Percentiles rank a stretch among this genome's conserved stretches.
These are phyloP conservation scores for Tetradesmus obliquus DNA, from an alignment of 139 green algal genomes.

Conservation along the genomic window DNA sequence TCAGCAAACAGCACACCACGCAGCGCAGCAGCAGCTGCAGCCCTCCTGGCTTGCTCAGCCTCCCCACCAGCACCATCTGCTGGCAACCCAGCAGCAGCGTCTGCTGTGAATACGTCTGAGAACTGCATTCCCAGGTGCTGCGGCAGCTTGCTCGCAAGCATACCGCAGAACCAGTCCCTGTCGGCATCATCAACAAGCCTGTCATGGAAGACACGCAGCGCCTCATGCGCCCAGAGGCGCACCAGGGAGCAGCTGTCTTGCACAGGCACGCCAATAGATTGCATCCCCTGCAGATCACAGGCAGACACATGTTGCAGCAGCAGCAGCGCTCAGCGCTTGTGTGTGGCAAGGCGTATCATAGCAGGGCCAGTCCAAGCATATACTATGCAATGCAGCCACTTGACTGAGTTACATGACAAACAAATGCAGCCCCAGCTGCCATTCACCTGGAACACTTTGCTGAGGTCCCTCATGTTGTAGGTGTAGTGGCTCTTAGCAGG, in stretches of 20 bases:
- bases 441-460: conserved; percentile 69
- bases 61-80: neutral
- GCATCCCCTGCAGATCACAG: conserved; percentile 59
- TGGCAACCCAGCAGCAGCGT: neutral
- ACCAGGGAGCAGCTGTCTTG: conserved; percentile 46
- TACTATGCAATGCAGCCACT: neutral
- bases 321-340: neutral
- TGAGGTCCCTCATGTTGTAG: conserved; percentile 88
- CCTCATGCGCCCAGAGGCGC: conserved; percentile 80
- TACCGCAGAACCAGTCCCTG: conserved; percentile 71
- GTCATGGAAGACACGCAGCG: conserved; percentile 79
- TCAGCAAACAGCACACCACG: conserved; percentile 78
- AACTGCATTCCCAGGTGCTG: conserved; percentile 28
- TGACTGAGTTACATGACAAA: neutral
- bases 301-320: neutral
- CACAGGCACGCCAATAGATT: conserved; percentile 56
- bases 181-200: conserved; percentile 78
- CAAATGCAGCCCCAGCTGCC: neutral
- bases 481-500: conserved; percentile 84
- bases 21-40: conserved; percentile 60
- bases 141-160: conserved; percentile 6
- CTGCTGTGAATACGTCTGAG: neutral
- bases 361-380: neutral
- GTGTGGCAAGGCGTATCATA: neutral
- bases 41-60: conserved; percentile 74